Percentiles rank a stretch among this genome's conserved stretches.
Evolutionary conservation across 345 rosid genomes (phyloP).

Genomic region (Pistacia integerrima): DNA sequence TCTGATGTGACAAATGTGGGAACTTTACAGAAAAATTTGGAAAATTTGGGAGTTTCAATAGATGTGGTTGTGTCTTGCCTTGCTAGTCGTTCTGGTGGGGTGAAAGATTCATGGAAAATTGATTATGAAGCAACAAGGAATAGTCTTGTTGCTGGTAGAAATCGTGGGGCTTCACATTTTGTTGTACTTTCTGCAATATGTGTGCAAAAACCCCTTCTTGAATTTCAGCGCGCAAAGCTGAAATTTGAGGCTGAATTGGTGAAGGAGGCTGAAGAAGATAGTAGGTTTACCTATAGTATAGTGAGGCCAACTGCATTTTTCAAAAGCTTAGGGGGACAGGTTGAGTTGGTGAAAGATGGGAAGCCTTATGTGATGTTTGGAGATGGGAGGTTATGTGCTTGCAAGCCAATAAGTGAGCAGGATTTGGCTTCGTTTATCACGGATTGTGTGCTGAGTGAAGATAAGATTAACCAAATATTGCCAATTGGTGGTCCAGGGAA

Average conservation of each 20-base stretch:
- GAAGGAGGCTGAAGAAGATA: conserved; percentile 38
- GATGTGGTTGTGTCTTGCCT: conserved; percentile 94
- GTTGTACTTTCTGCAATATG: conserved; percentile 92
- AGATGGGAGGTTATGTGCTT: conserved; percentile 89
- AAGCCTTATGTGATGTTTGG: conserved; percentile 98
- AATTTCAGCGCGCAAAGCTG: conserved; percentile 89
- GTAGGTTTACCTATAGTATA: conserved; percentile 66
- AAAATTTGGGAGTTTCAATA: conserved; percentile 43
- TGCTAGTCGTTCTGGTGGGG: conserved; percentile 86
- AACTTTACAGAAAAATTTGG: conserved; percentile 50
- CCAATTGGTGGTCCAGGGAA: conserved; percentile 97
- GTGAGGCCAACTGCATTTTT: conserved; percentile 97
- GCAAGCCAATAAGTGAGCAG: conserved; percentile 90
- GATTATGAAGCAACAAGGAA: conserved; percentile 90
- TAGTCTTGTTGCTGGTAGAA: conserved; percentile 83
- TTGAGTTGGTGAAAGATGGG: conserved; percentile 91
- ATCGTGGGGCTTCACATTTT: conserved; percentile 72
- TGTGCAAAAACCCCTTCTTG: conserved; percentile 86
- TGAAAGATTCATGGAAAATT: conserved; percentile 91
- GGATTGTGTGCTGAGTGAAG: conserved; percentile 75
- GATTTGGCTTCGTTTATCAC: conserved; percentile 84
- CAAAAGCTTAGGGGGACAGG: conserved; percentile 93
- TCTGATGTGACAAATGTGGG: conserved; percentile 78
- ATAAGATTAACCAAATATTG: conserved; percentile 68
- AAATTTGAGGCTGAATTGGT: conserved; percentile 83